Conservation (phyloP, 371 early-diverging fungal species). For the Phascolomyces articulosus region DNA sequence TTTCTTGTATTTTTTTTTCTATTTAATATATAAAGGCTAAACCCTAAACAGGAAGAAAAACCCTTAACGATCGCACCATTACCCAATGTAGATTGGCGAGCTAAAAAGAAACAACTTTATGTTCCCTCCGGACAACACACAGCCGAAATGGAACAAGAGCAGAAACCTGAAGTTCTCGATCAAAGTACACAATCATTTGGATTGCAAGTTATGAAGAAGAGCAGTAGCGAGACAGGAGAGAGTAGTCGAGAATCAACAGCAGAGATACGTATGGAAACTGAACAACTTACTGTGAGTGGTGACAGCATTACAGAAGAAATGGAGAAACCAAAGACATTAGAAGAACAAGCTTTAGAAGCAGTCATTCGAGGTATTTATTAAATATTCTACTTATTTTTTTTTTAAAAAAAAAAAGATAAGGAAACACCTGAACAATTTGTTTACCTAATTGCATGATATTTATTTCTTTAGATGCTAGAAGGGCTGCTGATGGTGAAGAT, state of each 20-base stretch:
- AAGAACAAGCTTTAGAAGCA: constrained; percentile 61
- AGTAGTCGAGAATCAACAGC: constrained; percentile 10
- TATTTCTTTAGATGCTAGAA: constrained; percentile 41
- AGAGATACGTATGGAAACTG: constrained; percentile 11
- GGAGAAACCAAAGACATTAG: constrained; percentile 39
- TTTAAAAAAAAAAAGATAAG: neutral
- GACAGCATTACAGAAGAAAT: constrained; percentile 20
- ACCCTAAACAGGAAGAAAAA: constrained; percentile 38
- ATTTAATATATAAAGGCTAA: constrained; percentile 31
- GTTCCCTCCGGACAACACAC: constrained; percentile 31
- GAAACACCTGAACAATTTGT: too few species aligned
- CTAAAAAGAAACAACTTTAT: constrained; percentile 46
- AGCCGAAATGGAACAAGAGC: constrained; percentile 17
- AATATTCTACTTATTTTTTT: too few species aligned
- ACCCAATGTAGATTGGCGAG: constrained; percentile 55
- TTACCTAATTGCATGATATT: neutral
- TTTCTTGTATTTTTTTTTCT: neutral
- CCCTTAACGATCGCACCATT: constrained; percentile 52
- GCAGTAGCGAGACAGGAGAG: neutral
- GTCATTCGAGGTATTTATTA: constrained; percentile 49
- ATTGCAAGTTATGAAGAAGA: constrained; percentile 20
- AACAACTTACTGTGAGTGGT: constrained; percentile 6
- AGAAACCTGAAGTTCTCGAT: constrained; percentile 20
- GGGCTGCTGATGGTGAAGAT: constrained; percentile 48
- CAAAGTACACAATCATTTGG: constrained; percentile 20